These are phyloP conservation scores for Neolentinus lepideus DNA, from an alignment of 1,284 basidiomycete genomes.

Conservation along the genomic window DNA sequence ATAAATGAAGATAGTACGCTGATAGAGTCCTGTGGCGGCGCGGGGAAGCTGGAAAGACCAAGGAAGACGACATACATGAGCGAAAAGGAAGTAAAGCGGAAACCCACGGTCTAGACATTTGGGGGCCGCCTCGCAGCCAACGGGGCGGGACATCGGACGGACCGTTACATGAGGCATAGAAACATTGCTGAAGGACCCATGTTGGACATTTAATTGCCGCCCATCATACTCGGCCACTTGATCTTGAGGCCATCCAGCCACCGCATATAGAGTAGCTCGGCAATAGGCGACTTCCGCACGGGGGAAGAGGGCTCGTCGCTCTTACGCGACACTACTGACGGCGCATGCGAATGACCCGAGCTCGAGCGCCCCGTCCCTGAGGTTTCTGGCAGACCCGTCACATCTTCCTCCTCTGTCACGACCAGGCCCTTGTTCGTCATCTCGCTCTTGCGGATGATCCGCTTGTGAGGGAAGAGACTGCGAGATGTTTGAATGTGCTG, in stretches of 20 bases:
- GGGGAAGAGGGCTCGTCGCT: slow-evolving; percentile 28
- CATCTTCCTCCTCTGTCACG: slow-evolving; percentile 73
- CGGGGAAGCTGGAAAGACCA: not conserved
- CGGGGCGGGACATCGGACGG: not conserved
- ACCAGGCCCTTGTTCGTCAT: slow-evolving; percentile 76
- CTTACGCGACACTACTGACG: slow-evolving; percentile 20
- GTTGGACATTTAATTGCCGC: not conserved
- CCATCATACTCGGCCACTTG: slow-evolving; percentile 75
- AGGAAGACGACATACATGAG: not conserved
- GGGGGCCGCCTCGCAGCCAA: not conserved
- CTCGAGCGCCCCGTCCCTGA: slow-evolving; percentile 22
- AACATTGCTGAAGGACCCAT: too few species aligned
- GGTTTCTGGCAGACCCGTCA: slow-evolving; percentile 35
- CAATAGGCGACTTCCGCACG: slow-evolving; percentile 73
- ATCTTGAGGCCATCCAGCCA: slow-evolving; percentile 90
- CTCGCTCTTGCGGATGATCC: slow-evolving; percentile 71
- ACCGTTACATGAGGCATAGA: too few species aligned
- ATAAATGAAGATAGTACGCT: not conserved
- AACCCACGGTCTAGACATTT: not conserved
- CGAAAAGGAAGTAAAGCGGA: not conserved
- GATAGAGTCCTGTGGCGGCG: not conserved
- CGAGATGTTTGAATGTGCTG: slow-evolving; percentile 73
- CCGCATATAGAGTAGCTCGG: slow-evolving; percentile 90
- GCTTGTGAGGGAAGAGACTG: slow-evolving; percentile 69
- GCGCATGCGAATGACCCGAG: slow-evolving; percentile 10